These are phyloP conservation scores for Cladosporium sp. DNA, from an alignment of 2,329 filamentous ascomycete species.

Conservation along the genomic window DNA sequence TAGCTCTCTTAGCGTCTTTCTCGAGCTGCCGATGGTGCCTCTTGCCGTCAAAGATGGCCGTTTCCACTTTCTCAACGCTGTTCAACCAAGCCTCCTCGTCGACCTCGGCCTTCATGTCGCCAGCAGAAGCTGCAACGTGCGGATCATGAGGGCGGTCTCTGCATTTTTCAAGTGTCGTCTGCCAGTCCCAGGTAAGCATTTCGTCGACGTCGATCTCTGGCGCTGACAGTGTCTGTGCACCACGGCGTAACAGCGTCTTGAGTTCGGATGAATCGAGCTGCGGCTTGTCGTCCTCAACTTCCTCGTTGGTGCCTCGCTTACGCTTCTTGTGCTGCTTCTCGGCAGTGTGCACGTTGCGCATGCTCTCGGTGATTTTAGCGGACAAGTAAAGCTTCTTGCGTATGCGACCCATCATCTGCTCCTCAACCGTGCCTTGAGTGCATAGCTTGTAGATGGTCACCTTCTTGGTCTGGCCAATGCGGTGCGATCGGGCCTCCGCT, in stretches of 20 bases:
- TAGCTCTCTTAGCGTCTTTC: conserved; percentile 37
- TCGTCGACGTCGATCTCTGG: conserved; percentile 57
- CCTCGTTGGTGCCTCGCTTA: conserved; percentile 31
- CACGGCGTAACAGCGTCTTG: conserved; percentile 57
- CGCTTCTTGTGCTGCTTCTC: conserved; percentile 36
- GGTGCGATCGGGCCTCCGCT: conserved; percentile 57
- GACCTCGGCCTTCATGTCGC: conserved; percentile 31
- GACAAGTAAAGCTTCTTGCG: conserved; percentile 65
- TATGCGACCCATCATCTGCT: conserved; percentile 61
- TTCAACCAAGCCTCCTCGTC: conserved; percentile 60
- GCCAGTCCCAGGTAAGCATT: conserved; percentile 61
- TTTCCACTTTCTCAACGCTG: conserved; percentile 59
- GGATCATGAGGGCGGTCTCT: conserved; percentile 51
- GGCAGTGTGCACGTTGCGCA: conserved; percentile 55
- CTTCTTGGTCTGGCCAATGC: conserved; percentile 57
- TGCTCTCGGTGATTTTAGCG: conserved; percentile 61
- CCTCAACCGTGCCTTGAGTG: conserved; percentile 59
- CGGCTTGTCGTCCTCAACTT: conserved; percentile 50
- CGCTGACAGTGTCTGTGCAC: conserved; percentile 55
- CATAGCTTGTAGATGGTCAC: conserved; percentile 60
- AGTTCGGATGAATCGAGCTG: conserved; percentile 55
- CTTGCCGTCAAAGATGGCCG: conserved; percentile 60
- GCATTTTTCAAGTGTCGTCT: conserved; percentile 57
- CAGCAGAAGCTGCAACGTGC: conserved; percentile 23
- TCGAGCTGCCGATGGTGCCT: conserved; percentile 48